Evolutionary conservation across 163 green algal species (phyloP).

Genomic region (Volvox carteri): DNA sequence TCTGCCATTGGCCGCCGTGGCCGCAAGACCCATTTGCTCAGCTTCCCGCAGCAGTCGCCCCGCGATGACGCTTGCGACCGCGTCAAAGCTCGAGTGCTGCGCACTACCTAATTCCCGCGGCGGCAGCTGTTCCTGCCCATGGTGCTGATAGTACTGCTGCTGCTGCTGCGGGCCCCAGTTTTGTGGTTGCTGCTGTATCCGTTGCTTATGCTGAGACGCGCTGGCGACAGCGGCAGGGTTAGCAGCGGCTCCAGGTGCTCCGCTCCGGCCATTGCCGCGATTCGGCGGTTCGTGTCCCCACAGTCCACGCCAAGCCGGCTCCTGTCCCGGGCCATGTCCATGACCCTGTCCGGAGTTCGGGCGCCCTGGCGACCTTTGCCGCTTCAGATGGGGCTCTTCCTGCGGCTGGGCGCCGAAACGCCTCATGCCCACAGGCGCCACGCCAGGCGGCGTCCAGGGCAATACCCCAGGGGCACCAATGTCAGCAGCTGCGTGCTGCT

Average conservation of each 20-base stretch:
- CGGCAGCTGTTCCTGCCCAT: too few relatives aligned
- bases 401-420: neutral
- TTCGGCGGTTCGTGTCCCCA: too few relatives aligned
- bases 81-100: conserved; percentile 12
- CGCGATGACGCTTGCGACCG: neutral
- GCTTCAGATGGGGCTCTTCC: neutral
- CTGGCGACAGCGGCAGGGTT: too few relatives aligned
- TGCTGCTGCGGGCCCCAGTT: neutral
- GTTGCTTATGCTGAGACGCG: too few relatives aligned
- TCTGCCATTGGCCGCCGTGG: neutral
- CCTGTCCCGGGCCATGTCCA: neutral
- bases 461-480: neutral
- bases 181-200: too few relatives aligned
- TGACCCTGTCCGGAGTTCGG: neutral
- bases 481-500: neutral
- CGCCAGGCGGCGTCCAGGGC: neutral
- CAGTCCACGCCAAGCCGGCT: too few relatives aligned
- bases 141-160: neutral
- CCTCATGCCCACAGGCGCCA: neutral
- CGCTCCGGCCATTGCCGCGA: too few relatives aligned
- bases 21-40: conserved; percentile 1
- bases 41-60: neutral
- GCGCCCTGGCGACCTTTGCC: neutral
- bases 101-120: neutral
- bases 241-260: neutral